Conservation (phyloP, 495 filamentous ascomycete species). For the Thozetella sp. region DNA sequence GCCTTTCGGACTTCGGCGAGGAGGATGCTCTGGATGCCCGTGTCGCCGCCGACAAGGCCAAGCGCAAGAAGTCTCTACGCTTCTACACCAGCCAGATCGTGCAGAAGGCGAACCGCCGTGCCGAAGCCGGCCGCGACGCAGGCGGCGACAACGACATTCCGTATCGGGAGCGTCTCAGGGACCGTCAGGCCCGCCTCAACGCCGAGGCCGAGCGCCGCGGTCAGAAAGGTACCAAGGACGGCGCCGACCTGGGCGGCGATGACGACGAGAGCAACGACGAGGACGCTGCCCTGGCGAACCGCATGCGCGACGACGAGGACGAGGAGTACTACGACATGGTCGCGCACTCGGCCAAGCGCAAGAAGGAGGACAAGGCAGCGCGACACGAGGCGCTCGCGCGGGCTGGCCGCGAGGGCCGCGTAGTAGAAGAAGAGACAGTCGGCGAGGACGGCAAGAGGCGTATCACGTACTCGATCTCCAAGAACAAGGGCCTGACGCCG, state of each 20-base stretch:
- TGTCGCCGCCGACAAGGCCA: conserved; percentile 76
- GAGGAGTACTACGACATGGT: conserved; percentile 89
- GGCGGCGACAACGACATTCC: conserved; percentile 94
- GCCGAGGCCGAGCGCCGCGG: conserved; percentile 85
- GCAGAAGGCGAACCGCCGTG: conserved; percentile 87
- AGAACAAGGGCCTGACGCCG: conserved; percentile 94
- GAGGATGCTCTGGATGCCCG: conserved; percentile 47
- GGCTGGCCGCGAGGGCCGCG: conserved; percentile 49
- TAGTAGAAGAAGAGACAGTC: conserved; percentile 63
- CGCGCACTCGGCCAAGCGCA: conserved; percentile 62
- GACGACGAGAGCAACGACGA: conserved; percentile 67
- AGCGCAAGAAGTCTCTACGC: conserved; percentile 82
- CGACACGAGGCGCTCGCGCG: conserved; percentile 42
- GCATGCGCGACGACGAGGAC: conserved; percentile 61
- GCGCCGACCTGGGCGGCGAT: conserved; percentile 60
- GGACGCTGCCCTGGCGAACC: conserved; percentile 34
- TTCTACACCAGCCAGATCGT: conserved; percentile 98
- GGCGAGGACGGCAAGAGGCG: conserved; percentile 80
- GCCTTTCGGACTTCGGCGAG: conserved; percentile 70
- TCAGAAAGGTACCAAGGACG: conserved; percentile 60
- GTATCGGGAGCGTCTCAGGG: conserved; percentile 81
- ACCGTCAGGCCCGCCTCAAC: conserved; percentile 82
- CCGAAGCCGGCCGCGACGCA: conserved; percentile 74
- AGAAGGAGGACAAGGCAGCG: conserved; percentile 75
- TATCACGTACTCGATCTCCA: conserved; percentile 89